Evolutionary conservation across 345 rosid species (phyloP).

Genomic region (Linum trigynum): DNA sequence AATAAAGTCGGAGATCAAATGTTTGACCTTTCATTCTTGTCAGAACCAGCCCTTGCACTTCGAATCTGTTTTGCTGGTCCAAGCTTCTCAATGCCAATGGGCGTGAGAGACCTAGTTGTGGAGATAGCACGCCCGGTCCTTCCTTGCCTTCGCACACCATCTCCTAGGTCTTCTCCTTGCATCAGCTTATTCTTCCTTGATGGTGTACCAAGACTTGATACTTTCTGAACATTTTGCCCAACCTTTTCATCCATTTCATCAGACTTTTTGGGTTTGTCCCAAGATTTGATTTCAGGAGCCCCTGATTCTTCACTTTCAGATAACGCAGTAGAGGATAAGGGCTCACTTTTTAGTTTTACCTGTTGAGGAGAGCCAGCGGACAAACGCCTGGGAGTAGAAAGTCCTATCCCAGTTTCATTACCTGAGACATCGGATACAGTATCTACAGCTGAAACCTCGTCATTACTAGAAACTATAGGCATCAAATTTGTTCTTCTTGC

Average conservation of each 20-base stretch:
- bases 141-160: constrained; percentile 79
- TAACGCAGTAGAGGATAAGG: constrained; percentile 53
- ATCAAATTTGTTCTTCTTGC: constrained; percentile 76
- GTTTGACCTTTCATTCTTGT: constrained; percentile 68
- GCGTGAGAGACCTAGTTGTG: constrained; percentile 55
- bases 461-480: constrained; percentile 65
- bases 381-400: constrained; percentile 36
- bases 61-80: constrained; percentile 83
- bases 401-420: constrained; percentile 56
- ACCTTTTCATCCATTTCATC: constrained; percentile 75
- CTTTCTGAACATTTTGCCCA: constrained; percentile 54
- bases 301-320: constrained; percentile 95
- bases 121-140: constrained; percentile 62
- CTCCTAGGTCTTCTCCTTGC: constrained; percentile 59
- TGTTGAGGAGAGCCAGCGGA: constrained; percentile 67
- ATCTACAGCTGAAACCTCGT: constrained; percentile 55
- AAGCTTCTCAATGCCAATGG: constrained; percentile 49
- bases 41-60: constrained; percentile 58
- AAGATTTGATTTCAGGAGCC: constrained; percentile 62
- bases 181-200: constrained; percentile 72
- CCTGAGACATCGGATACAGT: constrained; percentile 54
- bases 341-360: constrained; percentile 64
- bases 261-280: constrained; percentile 54
- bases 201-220: constrained; percentile 39
- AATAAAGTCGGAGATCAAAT: constrained; percentile 10